Evolutionary conservation across 805 yeast species (phyloP), one percentile per base, ranked within the genome.

Genomic region (Saturnispora hagleri): DNA sequence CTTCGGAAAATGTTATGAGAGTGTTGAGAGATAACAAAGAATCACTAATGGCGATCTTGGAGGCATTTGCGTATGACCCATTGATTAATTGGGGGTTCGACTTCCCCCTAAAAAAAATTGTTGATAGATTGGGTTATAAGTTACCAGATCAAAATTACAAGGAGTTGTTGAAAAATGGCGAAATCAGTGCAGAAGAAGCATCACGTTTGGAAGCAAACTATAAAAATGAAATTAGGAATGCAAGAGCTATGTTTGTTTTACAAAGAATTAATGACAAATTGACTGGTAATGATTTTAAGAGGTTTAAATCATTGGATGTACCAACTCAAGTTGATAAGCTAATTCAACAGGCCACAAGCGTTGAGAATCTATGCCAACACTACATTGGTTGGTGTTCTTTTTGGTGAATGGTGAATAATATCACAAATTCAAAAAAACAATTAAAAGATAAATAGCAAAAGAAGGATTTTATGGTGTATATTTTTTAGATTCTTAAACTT

Each of bases 331-430:
- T 93, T 38, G 98, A 93, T 60, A 84, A 84, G 64, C 72, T 93
- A 64, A 93, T 93, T 48, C 95, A 87, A 61, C 97, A 93, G 65
- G 98, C 99, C 2, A 93, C 98, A 0, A 85, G 95, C 47, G 95
- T 91, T 31, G 98, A 93, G 64, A 93, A 93, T 61, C 70, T 93
- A 51, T 93, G 98, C 62, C 97, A 89, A 68, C 99, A 91, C 68
- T 93, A 87, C 64, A 86, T 93, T 55, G 99, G 99, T 18, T 93
- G 99, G 99, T 93, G 99, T 70, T 87, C 98, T 1, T 93, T 91
- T 79, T 93, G 99, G 98, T 91, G 20, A 34, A n/a, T 38, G 33
- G 9, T 28, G 3, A 28, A 28, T 9, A 28, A 22, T 22, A 22
- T 26, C 28, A 6, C 13, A 7, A 31, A 31, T 4, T 2, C 12